These are phyloP conservation scores for Pseudocercospora eumusae DNA, from an alignment of 2,329 filamentous ascomycete species.

Conservation along the genomic window DNA sequence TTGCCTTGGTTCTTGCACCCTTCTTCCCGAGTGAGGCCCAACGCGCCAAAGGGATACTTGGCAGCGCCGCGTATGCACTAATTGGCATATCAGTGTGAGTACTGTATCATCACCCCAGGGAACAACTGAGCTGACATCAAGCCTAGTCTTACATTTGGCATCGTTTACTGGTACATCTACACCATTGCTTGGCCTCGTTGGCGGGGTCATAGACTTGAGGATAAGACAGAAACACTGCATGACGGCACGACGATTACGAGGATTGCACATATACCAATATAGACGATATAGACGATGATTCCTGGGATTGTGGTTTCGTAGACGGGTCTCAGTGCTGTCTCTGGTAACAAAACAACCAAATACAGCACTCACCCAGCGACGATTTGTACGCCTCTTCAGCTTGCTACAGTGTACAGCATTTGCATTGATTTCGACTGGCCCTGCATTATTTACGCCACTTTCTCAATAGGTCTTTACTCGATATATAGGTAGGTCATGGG, in stretches of 20 bases:
- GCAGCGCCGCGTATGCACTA: conserved; percentile 57
- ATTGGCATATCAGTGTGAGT: conserved; percentile 57
- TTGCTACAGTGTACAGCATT: no score
- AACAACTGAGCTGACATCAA: conserved; percentile 24
- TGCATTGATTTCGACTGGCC: no score
- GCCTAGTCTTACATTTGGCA: conserved; percentile 57
- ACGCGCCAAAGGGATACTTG: conserved; percentile 49
- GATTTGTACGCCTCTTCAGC: no score
- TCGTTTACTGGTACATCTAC: conserved; percentile 70
- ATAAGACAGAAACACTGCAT: conserved; percentile 59
- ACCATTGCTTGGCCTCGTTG: conserved; percentile 61
- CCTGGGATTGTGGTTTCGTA: neutral
- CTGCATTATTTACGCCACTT: no score
- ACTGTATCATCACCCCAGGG: no score
- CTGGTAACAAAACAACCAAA: no score
- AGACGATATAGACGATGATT: conserved; percentile 5
- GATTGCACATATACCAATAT: conserved; percentile 25
- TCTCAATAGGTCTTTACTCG: no score
- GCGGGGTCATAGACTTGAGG: conserved; percentile 63
- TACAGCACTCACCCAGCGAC: no score
- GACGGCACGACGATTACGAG: conserved; percentile 69
- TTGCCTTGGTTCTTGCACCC: conserved; percentile 60
- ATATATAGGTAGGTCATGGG: no score
- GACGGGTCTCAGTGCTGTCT: no score
- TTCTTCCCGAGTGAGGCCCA: conserved; percentile 60